Conservation (phyloP, 2,329 filamentous ascomycete genomes). For the Alternaria angustiovoidea region DNA sequence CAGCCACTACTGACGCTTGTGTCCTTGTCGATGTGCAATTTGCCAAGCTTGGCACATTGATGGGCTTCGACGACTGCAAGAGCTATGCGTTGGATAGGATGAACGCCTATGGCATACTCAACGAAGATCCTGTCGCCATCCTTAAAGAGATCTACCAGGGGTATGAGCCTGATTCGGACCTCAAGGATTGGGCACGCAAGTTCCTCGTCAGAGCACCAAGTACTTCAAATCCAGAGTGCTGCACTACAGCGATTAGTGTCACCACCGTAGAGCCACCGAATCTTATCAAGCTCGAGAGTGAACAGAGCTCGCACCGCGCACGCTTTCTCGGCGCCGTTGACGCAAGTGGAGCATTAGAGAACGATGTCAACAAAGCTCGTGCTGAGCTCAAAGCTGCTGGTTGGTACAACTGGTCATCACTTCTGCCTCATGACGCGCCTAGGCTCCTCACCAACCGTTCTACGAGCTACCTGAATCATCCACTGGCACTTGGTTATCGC, state of each 20-base stretch:
- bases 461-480: not conserved
- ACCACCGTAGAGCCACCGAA: slow-evolving; percentile 25
- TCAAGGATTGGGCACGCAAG: slow-evolving; percentile 32
- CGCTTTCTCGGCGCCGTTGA: slow-evolving; percentile 28
- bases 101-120: slow-evolving; percentile 37
- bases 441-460: not conserved
- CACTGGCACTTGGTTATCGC: not conserved
- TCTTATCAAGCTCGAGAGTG: slow-evolving; percentile 33
- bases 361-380: slow-evolving; percentile 34
- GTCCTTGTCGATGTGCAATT: slow-evolving; percentile 36
- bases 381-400: slow-evolving; percentile 19
- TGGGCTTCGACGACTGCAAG: slow-evolving; percentile 51
- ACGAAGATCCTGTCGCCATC: slow-evolving; percentile 48
- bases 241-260: not conserved
- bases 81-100: slow-evolving; percentile 46
- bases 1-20: slow-evolving; percentile 13
- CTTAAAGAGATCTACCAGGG: slow-evolving; percentile 48
- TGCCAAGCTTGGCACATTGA: slow-evolving; percentile 43
- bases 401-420: slow-evolving; percentile 10
- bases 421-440: not conserved
- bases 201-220: slow-evolving; percentile 26
- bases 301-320: slow-evolving; percentile 19
- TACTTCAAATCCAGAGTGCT: not conserved
- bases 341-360: slow-evolving; percentile 25
- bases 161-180: slow-evolving; percentile 30